Conservation (phyloP, 805 yeast species). For the Monosporozyma aerobia region DNA sequence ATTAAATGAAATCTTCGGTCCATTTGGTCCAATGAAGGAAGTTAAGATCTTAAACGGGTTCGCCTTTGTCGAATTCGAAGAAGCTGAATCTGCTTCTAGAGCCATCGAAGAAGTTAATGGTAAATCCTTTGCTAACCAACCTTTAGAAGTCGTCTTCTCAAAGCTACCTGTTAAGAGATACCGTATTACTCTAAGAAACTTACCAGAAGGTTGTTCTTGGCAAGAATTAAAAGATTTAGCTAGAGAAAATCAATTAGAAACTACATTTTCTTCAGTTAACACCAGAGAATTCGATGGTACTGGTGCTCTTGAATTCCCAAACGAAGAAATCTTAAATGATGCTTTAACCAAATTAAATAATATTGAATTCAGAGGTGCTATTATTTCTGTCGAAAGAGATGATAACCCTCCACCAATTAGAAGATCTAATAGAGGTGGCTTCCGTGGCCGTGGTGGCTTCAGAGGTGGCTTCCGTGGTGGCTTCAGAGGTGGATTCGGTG, state of each 20-base stretch:
- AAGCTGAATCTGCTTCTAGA: constrained; percentile 55
- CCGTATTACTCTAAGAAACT: constrained; percentile 58
- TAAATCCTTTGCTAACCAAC: constrained; percentile 50
- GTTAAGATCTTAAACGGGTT: constrained; percentile 70
- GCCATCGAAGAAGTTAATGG: constrained; percentile 77
- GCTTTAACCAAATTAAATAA: constrained; percentile 70
- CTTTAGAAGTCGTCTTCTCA: constrained; percentile 36
- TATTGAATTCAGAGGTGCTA: constrained; percentile 59
- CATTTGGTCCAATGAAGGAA: constrained; percentile 58
- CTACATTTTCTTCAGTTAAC: constrained; percentile 47
- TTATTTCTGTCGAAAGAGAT: constrained; percentile 72
- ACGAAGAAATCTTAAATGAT: constrained; percentile 65
- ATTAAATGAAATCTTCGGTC: constrained; percentile 57
- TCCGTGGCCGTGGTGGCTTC: constrained; percentile 40
- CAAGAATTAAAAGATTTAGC: constrained; percentile 87
- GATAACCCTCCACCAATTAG: constrained; percentile 43
- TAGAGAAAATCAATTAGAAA: constrained; percentile 60
- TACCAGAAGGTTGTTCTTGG: constrained; percentile 76
- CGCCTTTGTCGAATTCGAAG: constrained; percentile 82
- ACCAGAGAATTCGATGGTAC: constrained; percentile 39
- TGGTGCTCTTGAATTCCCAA: constrained; percentile 39
- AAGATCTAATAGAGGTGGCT: constrained; percentile 40
- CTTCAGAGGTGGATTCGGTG: constrained; percentile 32
- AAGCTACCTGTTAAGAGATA: constrained; percentile 54
- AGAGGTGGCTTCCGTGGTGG: constrained; percentile 40